phyloP scores from a whole-genome alignment of 176 grass and related monocot species.

The Triticum timopheevii region DNA sequence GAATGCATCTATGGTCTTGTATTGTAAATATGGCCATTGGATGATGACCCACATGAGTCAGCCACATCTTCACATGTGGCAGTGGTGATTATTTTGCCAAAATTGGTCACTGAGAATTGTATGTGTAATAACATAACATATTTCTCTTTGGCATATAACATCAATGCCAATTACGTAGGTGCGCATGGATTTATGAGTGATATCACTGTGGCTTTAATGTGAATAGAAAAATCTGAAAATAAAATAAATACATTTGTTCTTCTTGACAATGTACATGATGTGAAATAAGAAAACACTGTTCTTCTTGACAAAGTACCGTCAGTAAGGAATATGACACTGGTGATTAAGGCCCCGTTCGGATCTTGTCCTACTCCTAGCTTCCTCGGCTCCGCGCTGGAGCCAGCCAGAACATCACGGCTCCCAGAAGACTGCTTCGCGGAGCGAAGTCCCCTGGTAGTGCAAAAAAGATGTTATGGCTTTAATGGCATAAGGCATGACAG shows the following conservation, averaged over 20 bases:
- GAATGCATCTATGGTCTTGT: background rate
- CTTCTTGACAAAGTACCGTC: too few species aligned
- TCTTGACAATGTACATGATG: too few species aligned
- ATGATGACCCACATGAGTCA: background rate
- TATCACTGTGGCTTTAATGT: background rate
- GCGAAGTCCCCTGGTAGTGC: too few species aligned
- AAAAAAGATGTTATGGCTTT: too few species aligned
- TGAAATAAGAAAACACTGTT: too few species aligned
- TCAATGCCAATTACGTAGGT: background rate
- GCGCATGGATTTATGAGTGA: background rate
- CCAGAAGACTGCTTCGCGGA: too few species aligned
- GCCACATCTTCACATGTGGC: background rate
- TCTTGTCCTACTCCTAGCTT: too few species aligned
- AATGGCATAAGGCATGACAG: too few species aligned
- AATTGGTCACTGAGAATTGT: background rate
- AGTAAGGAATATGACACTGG: too few species aligned
- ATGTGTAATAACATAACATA: background rate
- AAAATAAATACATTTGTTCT: background rate
- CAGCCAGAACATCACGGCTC: too few species aligned
- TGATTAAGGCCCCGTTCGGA: too few species aligned
- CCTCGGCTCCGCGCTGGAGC: too few species aligned
- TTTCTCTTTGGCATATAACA: background rate
- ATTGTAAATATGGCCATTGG: background rate
- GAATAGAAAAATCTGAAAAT: background rate
- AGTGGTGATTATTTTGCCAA: background rate